Conservation (phyloP, 768 basidiomycete genomes). For the Saitozyma podzolica region DNA sequence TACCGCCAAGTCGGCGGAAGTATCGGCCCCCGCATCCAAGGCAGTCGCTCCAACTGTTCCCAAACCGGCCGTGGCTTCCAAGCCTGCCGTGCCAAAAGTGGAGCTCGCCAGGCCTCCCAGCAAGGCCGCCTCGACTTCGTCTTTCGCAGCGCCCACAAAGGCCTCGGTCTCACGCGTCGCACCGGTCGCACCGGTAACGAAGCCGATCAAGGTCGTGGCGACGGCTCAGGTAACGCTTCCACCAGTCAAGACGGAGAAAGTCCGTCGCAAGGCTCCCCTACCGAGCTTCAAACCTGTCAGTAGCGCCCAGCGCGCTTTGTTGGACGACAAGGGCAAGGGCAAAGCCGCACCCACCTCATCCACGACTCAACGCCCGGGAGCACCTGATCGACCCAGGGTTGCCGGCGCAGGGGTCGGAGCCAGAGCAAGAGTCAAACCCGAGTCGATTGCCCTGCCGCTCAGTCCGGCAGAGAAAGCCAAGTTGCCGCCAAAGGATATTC, state of each 20-base stretch:
- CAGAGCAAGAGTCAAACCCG: constrained; percentile 25
- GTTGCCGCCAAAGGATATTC: constrained; percentile 17
- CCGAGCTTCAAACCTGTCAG: constrained; percentile 33
- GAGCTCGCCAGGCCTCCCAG: no score
- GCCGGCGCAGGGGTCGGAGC: constrained; percentile 7
- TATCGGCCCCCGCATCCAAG: not conserved
- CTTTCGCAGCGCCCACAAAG: constrained; percentile 6
- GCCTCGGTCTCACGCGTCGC: not conserved
- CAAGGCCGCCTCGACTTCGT: not conserved
- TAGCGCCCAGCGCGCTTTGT: constrained; percentile 1
- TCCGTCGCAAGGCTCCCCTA: constrained; percentile 35
- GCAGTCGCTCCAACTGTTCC: not conserved
- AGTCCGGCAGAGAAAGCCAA: constrained; percentile 17
- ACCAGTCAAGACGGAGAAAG: constrained; percentile 33
- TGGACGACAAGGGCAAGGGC: not conserved
- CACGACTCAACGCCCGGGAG: constrained; percentile 5
- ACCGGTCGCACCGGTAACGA: not conserved
- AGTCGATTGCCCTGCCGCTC: constrained; percentile 23
- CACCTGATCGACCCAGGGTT: not conserved
- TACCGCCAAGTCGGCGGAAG: not conserved
- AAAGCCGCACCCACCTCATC: constrained; percentile 14
- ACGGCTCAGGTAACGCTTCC: constrained; percentile 22
- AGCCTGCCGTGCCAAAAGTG: not conserved
- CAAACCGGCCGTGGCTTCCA: not conserved
- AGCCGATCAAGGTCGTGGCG: not conserved